Base-by-base conservation (phyloP, 2,329 filamentous ascomycete species). In the Aspergillus hortae region DNA sequence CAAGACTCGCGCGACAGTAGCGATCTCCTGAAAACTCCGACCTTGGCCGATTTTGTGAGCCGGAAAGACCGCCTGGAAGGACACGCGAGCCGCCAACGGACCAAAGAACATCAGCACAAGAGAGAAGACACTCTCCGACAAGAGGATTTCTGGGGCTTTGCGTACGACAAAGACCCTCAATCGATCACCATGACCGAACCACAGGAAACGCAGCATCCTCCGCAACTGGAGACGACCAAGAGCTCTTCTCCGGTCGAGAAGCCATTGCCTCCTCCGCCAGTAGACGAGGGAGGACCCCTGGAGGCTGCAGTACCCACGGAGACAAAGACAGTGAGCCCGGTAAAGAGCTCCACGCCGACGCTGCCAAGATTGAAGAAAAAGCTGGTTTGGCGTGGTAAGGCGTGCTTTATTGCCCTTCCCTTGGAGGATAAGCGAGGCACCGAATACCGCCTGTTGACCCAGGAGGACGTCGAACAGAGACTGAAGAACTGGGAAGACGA, bases 381-480 rank as follows among this genome's bases (percentile, higher is more conserved):
- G 71, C 77, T 92, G 2, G 79, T 80, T 43, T 91, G 88, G 87
- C 87, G 81, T 63, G 86, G 86, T 52, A 91, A 90, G 73, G 85
- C 83, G 53, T 89, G 90, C 48, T 71, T 89, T 61, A 84, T 92
- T 41, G 75, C 85, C 23, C 72, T 92, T 17, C 89, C 88, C 5
- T 74, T 80, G 43, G 84, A 89, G 55, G 85, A 88, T 48, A 79
- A 83, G 48, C 80, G 86, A 58, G 87, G 87, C 17, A 76, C 62
- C 12, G 64, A 67, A 15, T 62, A 68, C 45, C 67, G 62, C 30
- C 64, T 77, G 21, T 56, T 78, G 44, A 72, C 65, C 2, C 62
- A 62, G 9, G 62, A 64, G 30, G 74, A 77, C 50, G 67, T 76
- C 30, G 59, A 72, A 27, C 56, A 64, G 30, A 67, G 67, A 19